phyloP scores from a whole-genome alignment of 257 asterid species.

The Hygrophila difformis region DNA sequence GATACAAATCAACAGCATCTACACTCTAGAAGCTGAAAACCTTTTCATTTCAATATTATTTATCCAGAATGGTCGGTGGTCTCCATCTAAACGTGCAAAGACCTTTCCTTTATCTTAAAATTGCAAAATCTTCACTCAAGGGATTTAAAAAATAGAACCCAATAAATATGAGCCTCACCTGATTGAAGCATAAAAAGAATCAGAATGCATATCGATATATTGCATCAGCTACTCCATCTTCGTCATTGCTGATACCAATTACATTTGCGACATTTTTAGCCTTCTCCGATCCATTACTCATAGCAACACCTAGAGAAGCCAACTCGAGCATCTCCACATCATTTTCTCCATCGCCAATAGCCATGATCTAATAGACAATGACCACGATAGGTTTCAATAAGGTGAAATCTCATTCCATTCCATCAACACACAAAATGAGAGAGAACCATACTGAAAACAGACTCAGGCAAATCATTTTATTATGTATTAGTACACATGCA shows the following conservation, averaged over 20 bases:
- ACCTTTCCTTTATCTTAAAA: too few species aligned
- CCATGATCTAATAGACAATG: slow-evolving; percentile 56
- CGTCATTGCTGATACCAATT: slow-evolving; percentile 82
- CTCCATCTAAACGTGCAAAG: too few species aligned
- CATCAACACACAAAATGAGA: neutral
- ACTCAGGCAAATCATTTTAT: too few species aligned
- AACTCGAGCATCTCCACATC: slow-evolving; percentile 94
- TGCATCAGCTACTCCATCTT: slow-evolving; percentile 97
- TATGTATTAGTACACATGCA: too few species aligned
- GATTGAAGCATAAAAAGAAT: slow-evolving; percentile 3
- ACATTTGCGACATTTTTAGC: slow-evolving; percentile 83
- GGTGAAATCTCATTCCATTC: neutral
- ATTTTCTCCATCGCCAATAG: slow-evolving; percentile 97
- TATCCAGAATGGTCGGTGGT: too few species aligned
- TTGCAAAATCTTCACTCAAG: too few species aligned
- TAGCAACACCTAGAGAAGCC: slow-evolving; percentile 85
- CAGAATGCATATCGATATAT: slow-evolving; percentile 82
- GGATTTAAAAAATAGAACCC: too few species aligned
- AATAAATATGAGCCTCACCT: neutral
- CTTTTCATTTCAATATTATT: too few species aligned
- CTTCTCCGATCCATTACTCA: slow-evolving; percentile 86
- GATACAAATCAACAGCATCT: too few species aligned
- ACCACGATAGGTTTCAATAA: neutral
- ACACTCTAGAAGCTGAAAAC: too few species aligned
- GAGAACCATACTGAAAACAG: too few species aligned